Evolutionary conservation across 495 filamentous ascomycete species (phyloP).

Genomic region (Penicillium longicatenatum): DNA sequence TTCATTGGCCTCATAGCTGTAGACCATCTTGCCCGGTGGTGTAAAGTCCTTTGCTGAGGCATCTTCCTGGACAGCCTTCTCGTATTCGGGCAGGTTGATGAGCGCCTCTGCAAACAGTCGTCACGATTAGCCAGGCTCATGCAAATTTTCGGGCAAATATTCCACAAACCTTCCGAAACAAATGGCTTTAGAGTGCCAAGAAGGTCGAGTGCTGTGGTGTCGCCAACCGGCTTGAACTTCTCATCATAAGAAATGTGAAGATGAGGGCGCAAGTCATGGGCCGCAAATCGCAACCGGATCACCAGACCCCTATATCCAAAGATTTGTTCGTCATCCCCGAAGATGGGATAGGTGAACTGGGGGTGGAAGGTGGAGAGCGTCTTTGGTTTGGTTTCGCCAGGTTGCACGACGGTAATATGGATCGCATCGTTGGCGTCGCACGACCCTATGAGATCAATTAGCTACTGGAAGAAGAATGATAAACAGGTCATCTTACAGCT

Average conservation of each 20-base stretch:
- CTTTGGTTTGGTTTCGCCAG: constrained; percentile 54
- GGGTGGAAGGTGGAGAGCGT: constrained; percentile 73
- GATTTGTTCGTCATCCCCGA: constrained; percentile 86
- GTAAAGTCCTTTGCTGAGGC: constrained; percentile 57
- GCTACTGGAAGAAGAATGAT: not conserved
- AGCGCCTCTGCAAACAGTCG: constrained; percentile 56
- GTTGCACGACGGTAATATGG: constrained; percentile 66
- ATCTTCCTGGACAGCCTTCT: constrained; percentile 56
- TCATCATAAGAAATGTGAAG: constrained; percentile 70
- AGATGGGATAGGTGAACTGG: constrained; percentile 86
- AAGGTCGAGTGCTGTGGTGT: constrained; percentile 69
- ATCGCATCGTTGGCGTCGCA: constrained; percentile 73
- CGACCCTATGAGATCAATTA: constrained; percentile 59
- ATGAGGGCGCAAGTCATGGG: constrained; percentile 77
- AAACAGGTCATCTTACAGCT: constrained; percentile 45
- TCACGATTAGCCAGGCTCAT: not conserved
- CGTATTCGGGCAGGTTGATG: constrained; percentile 58
- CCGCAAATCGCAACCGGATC: constrained; percentile 76
- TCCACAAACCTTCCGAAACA: constrained; percentile 62
- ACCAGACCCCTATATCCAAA: constrained; percentile 84
- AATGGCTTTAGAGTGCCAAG: constrained; percentile 63
- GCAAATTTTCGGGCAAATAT: not conserved
- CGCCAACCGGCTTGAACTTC: constrained; percentile 72
- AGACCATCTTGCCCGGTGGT: constrained; percentile 59
- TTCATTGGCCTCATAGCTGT: constrained; percentile 51